These are phyloP conservation scores for Penicillium chermesinum DNA, from an alignment of 495 filamentous ascomycete genomes.

Conservation along the genomic window DNA sequence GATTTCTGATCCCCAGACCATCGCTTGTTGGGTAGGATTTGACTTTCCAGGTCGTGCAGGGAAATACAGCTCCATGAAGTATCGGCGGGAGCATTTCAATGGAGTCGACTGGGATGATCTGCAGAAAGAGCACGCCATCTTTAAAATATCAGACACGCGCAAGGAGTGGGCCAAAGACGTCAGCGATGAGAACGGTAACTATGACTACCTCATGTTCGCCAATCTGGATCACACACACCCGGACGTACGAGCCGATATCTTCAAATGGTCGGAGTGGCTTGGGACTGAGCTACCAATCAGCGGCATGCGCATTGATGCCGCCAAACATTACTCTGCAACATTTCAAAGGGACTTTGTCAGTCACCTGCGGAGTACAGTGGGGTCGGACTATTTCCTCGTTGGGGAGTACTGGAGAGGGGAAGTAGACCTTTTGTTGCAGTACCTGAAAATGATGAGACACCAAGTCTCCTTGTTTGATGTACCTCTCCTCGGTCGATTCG, in stretches of 20 bases:
- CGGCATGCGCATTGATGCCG: slow-evolving; percentile 68
- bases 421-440: slow-evolving; percentile 47
- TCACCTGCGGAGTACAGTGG: slow-evolving; percentile 45
- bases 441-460: slow-evolving; percentile 56
- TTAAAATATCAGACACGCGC: slow-evolving; percentile 56
- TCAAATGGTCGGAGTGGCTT: slow-evolving; percentile 66
- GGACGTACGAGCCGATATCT: slow-evolving; percentile 59
- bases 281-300: slow-evolving; percentile 51
- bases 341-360: slow-evolving; percentile 59
- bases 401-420: slow-evolving; percentile 71
- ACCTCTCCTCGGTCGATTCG: slow-evolving; percentile 61
- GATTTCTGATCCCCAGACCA: slow-evolving; percentile 52
- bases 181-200: slow-evolving; percentile 63
- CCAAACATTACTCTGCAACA: slow-evolving; percentile 63
- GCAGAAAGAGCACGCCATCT: slow-evolving; percentile 56
- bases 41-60: slow-evolving; percentile 58
- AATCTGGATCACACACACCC: slow-evolving; percentile 64
- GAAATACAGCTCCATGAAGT: slow-evolving; percentile 57
- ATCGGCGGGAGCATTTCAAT: slow-evolving; percentile 64
- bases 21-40: slow-evolving; percentile 64
- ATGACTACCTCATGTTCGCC: slow-evolving; percentile 65
- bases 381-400: slow-evolving; percentile 58
- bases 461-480: slow-evolving; percentile 65
- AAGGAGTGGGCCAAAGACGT: slow-evolving; percentile 64
- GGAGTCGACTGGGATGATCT: slow-evolving; percentile 62